Evolutionary conservation across 805 yeast genomes (phyloP), one percentile per base, ranked within the genome.

Genomic region (Candida orba): DNA sequence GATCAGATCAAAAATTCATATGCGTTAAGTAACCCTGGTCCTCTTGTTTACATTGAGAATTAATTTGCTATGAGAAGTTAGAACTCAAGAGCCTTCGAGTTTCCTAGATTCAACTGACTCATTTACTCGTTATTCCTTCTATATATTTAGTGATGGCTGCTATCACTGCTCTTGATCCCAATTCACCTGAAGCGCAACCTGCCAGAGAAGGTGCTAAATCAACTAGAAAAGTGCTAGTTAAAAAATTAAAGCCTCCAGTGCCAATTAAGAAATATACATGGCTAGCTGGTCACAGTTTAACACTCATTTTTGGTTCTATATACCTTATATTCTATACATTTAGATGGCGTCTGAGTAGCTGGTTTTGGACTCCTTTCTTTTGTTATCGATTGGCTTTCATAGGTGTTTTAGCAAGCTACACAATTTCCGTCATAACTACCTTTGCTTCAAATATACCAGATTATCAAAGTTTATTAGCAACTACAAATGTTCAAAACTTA

Each of bases 401-500:
- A 7, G 90, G 90, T 14, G 73, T 79, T 1, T 56, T 75, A 32
- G 41, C 65, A 12, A 69, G 89, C 4, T 72, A 78, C 52, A 48
- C 71, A 1, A 65, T 79, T 36, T 72, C 86, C 1, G 66, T 78
- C 41, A 54, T 72, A 29, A 81, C 81, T 38, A 78, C 77, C 50
- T 81, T 79, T 65, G 80, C 80, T 22, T 66, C 77, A 17, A 65
- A 69, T 25, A 68, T 73, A 41, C 95, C 95, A 7, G 71, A 80
- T 6, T 71, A 78, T 57, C 73, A 74, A 44, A 76, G 80, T 5
- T 66, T 89, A 58, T 57, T 86, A 43, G 79, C 89, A 9, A 76
- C 87, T 22, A 87, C 78, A 52, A 84, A 85, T 59, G 84, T 84
- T 68, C 96, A 87, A 62, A 77, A 75, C 56, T 64, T 79, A 43